Base-by-base conservation (phyloP, 2,329 filamentous ascomycete species). In the Hymenoscyphus linearis region DNA sequence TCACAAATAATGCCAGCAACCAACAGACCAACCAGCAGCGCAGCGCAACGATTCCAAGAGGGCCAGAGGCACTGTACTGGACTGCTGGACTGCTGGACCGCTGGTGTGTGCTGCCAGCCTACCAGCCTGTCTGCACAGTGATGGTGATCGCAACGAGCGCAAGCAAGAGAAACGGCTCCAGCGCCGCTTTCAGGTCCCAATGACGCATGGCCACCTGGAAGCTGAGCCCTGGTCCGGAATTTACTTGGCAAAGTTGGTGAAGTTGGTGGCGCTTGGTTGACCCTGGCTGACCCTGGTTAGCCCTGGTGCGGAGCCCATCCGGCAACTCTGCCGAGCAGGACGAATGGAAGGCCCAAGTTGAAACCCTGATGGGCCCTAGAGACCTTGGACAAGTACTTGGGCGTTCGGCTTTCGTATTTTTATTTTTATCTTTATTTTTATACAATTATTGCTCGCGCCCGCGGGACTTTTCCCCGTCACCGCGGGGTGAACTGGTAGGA, bases 181-280 rank as follows among this genome's bases (percentile, higher is more conserved):
- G 31, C 31, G 58, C 55, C n/a, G 58, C 31, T 56, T 60, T 56
- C 62, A 64, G 16, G n/a, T 59, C 36, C 60, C 56, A 62, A 66
- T 66, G 64, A 66, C 64, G 64, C 60, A 62, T 44, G 52, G 34
- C 59, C 34, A 25, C 13, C 44, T 26, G 44, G n/a, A 14, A 25
- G n/a, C 18, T 12, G 40, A 50, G 26, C 52, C 22, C 55, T 47
- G 25, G 12, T 26, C 16, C 18, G 13, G 31, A 34, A 12, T 35
- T 16, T 35, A n/a, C n/a, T n/a, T n/a, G n/a, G n/a, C n/a, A n/a
- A n/a, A n/a, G n/a, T n/a, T n/a, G n/a, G n/a, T n/a, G n/a, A 12
- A 18, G 34, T 34, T 40, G 10, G 36, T 22, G 13, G 35, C 26
- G 25, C 44, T n/a, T 53, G 14, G n/a, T n/a, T n/a, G 34, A 16